Conservation (phyloP, 179 eudicot species). For the Actinidia arguta region DNA sequence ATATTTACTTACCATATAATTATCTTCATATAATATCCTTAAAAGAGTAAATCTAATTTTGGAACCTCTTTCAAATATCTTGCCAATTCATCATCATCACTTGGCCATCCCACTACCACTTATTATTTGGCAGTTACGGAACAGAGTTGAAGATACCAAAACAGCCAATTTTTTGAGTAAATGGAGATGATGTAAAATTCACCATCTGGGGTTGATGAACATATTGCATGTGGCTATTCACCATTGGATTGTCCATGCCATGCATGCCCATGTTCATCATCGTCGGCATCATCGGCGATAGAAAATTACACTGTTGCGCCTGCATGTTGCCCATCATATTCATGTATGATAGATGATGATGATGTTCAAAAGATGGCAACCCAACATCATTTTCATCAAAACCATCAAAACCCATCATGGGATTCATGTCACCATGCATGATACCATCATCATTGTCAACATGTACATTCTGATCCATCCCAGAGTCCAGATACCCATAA, state of each 20-base stretch:
- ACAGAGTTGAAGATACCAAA: background rate
- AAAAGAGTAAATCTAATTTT: background rate
- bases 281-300: conserved; percentile 15
- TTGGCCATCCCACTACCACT: background rate
- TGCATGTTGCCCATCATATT: conserved; percentile 32
- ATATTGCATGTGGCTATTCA: background rate
- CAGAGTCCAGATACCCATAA: conserved; percentile 15
- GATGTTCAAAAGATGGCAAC: conserved; percentile 32
- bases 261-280: conserved; percentile 4
- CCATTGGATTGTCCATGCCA: background rate
- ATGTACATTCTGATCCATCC: background rate
- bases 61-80: background rate
- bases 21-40: background rate
- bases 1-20: background rate
- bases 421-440: conserved; percentile 21
- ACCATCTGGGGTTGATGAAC: conserved; percentile 17
- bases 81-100: background rate
- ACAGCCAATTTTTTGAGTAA: background rate
- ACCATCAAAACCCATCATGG: conserved; percentile 33
- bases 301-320: conserved; percentile 32
- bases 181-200: background rate
- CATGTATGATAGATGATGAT: conserved; percentile 29
- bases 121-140: conserved; percentile 6
- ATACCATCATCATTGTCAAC: background rate
- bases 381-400: conserved; percentile 20